A percentile compares a stretch with the other conserved stretches of the same genome.
These are phyloP conservation scores for Cutaneotrichosporon sp. DNA, from an alignment of 1,284 basidiomycete genomes.

Conservation along the genomic window DNA sequence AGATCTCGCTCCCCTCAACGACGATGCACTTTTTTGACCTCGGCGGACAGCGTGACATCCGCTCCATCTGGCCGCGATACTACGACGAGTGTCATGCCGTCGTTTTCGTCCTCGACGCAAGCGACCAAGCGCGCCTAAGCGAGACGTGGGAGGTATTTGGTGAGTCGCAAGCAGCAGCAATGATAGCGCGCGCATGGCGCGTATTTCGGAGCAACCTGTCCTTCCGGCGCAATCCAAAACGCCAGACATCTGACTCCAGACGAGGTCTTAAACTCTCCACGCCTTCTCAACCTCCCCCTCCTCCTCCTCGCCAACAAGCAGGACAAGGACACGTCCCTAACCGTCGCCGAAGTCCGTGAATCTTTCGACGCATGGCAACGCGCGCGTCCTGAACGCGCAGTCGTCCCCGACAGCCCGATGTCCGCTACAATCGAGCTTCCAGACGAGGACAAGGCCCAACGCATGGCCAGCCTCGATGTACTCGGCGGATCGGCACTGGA, in stretches of 20 bases:
- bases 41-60: slow-evolving; percentile 85
- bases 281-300: slow-evolving; percentile 81
- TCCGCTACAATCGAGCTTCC: not conserved
- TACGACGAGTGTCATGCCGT: slow-evolving; percentile 94
- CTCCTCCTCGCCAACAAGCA: slow-evolving; percentile 91
- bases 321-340: slow-evolving; percentile 71
- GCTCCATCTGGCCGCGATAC: slow-evolving; percentile 88
- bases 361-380: slow-evolving; percentile 79
- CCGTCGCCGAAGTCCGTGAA: slow-evolving; percentile 82
- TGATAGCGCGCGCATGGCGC: not conserved
- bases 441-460: slow-evolving; percentile 30
- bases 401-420: slow-evolving; percentile 1
- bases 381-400: slow-evolving; percentile 18
- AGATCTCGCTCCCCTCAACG: slow-evolving; percentile 83
- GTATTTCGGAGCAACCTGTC: no score
- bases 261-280: slow-evolving; percentile 74
- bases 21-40: slow-evolving; percentile 93
- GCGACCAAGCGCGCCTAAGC: slow-evolving; percentile 75
- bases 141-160: slow-evolving; percentile 95
- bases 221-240: no score
- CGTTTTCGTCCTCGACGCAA: slow-evolving; percentile 85
- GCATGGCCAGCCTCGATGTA: slow-evolving; percentile 79
- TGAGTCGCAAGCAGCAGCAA: slow-evolving; percentile 54
- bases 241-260: slow-evolving; percentile 57
- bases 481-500: slow-evolving; percentile 84